A percentile compares a stretch with the other conserved stretches of the same genome.
Evolutionary conservation across 129 eudicot genomes (phyloP).

Genomic region (Erigeron canadensis): DNA sequence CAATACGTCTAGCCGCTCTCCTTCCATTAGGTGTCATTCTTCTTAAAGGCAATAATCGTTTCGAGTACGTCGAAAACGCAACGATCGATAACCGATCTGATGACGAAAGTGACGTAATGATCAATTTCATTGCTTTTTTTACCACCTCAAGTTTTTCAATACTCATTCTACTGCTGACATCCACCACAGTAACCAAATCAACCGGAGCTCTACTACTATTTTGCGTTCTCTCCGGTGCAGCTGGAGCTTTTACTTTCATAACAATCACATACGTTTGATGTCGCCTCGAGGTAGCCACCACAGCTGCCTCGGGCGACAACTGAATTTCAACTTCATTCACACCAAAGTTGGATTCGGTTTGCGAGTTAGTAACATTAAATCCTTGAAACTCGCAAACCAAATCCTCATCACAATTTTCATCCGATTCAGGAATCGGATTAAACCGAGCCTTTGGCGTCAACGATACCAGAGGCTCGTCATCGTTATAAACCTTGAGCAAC

Average conservation of each 20-base stretch:
- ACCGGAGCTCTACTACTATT: slow-evolving; percentile 55
- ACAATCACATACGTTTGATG: slow-evolving; percentile 61
- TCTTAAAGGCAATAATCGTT: slow-evolving; percentile 64
- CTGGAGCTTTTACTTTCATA: slow-evolving; percentile 54
- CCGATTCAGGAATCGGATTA: slow-evolving; percentile 44
- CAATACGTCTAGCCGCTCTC: slow-evolving; percentile 68
- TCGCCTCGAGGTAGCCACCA: slow-evolving; percentile 55
- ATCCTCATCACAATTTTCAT: slow-evolving; percentile 36
- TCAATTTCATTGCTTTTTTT: slow-evolving; percentile 56
- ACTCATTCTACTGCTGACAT: slow-evolving; percentile 55
- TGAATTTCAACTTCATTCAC: slow-evolving; percentile 37
- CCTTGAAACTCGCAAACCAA: slow-evolving; percentile 33
- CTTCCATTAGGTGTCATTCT: slow-evolving; percentile 71
- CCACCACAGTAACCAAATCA: slow-evolving; percentile 77
- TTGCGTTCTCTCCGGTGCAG: slow-evolving; percentile 27
- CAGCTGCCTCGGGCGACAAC: slow-evolving; percentile 60
- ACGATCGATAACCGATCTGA: slow-evolving; percentile 83
- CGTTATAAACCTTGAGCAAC: slow-evolving; percentile 55
- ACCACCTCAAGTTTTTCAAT: slow-evolving; percentile 48
- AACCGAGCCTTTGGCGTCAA: slow-evolving; percentile 36
- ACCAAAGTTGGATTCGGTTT: slow-evolving; percentile 4
- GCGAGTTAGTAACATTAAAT: slow-evolving; percentile 7
- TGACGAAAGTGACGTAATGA: slow-evolving; percentile 63
- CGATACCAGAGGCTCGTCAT: slow-evolving; percentile 38
- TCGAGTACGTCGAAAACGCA: slow-evolving; percentile 73